Conservation (phyloP, 352 stramenopile species). For the Pythium folliculosum region DNA sequence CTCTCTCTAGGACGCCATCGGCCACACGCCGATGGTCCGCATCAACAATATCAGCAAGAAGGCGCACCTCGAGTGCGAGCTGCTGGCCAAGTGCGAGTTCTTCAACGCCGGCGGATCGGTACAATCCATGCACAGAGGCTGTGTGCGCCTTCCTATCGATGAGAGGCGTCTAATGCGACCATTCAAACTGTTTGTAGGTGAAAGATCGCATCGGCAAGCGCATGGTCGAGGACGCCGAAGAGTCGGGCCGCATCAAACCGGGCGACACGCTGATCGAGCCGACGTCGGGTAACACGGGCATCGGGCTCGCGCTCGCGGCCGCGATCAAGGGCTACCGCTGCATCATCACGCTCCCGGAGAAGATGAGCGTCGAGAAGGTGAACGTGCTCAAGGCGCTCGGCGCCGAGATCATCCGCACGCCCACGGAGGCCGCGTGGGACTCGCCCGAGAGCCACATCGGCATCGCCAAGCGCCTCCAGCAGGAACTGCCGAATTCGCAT, state of each 20-base stretch:
- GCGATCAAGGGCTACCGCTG: conserved; percentile 96
- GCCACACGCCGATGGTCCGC: conserved; percentile 94
- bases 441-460: conserved; percentile 95
- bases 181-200: conserved; percentile 19
- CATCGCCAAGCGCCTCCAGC: conserved; percentile 91
- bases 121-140: too few species aligned
- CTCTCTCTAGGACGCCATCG: conserved; percentile 18
- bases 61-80: conserved; percentile 82
- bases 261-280: conserved; percentile 95
- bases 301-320: conserved; percentile 96
- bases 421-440: conserved; percentile 95
- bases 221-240: conserved; percentile 91
- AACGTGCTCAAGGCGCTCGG: conserved; percentile 95
- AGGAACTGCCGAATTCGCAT: conserved; percentile 94
- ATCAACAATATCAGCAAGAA: conserved; percentile 85
- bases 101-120: conserved; percentile 91
- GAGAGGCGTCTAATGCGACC: too few species aligned
- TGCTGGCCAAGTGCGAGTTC: conserved; percentile 95
- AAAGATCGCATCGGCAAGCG: conserved; percentile 87
- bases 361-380: conserved; percentile 97
- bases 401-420: conserved; percentile 96
- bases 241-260: conserved; percentile 80
- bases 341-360: conserved; percentile 94
- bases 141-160: too few species aligned
- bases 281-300: conserved; percentile 96